A percentile compares a stretch with the other conserved stretches of the same genome.
Evolutionary conservation across 2,329 filamentous ascomycete genomes (phyloP).

Genomic region (Ceratocystis cubensis): DNA sequence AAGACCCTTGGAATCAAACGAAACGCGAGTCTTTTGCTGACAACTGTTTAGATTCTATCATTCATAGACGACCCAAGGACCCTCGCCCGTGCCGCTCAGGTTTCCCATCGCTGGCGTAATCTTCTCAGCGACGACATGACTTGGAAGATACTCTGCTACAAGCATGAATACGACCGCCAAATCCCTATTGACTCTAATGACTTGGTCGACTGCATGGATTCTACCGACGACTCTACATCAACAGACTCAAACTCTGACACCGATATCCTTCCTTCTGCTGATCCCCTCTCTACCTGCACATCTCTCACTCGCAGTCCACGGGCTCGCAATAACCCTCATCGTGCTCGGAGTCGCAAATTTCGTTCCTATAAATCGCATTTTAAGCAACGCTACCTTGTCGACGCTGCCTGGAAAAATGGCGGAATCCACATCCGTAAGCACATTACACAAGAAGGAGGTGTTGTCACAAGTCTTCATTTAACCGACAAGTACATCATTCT

Average conservation of each 20-base stretch:
- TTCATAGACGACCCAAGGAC: conserved; percentile 97
- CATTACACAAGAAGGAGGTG: conserved; percentile 91
- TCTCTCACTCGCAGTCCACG: conserved; percentile 26
- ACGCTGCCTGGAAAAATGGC: conserved; percentile 90
- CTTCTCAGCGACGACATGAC: conserved; percentile 92
- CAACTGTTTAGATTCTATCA: conserved; percentile 58
- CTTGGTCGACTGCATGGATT: background rate
- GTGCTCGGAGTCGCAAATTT: conserved; percentile 41
- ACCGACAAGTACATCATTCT: conserved; percentile 96
- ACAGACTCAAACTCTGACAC: background rate
- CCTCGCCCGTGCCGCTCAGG: conserved; percentile 81
- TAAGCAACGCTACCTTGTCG: conserved; percentile 92
- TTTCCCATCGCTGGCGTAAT: conserved; percentile 90
- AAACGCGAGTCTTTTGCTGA: too few relatives aligned
- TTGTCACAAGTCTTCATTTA: conserved; percentile 88
- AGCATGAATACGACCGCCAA: conserved; percentile 69
- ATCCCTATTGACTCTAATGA: conserved; percentile 35
- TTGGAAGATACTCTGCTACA: conserved; percentile 94
- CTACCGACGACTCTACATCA: background rate
- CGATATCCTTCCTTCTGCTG: too few relatives aligned
- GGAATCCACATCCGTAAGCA: conserved; percentile 73
- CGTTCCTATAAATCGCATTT: conserved; percentile 93
- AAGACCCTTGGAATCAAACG: too few relatives aligned
- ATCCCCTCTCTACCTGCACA: background rate
- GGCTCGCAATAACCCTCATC: background rate